Base-by-base conservation (phyloP, 495 filamentous ascomycete species). In the Platismatia glauca region DNA sequence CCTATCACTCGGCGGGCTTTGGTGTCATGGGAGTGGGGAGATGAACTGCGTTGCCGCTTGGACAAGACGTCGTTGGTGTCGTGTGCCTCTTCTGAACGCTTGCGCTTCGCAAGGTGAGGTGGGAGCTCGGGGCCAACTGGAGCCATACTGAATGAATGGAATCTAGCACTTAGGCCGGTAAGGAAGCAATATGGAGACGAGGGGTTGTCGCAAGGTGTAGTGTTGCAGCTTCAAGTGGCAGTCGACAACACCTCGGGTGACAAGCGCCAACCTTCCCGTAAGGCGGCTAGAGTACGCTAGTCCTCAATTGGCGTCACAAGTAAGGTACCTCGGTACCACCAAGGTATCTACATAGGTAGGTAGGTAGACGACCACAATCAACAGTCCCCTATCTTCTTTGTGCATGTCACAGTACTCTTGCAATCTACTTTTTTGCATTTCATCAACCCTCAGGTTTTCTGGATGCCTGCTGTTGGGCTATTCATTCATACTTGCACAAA, bases 1-100 rank as follows among this genome's bases (percentile, higher is more conserved):
- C 81, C 81, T 63, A 79, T 68, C 22, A 81, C 70, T 60, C 78
- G 74, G 67, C 75, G 75, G 64, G 75, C 73, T 68, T 81, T 79
- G 64, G 72, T 66, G 67, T 65, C 22, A 62, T 64, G 68, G 64
- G 71, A 71, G 59, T 64, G 68, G 52, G 69, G 64, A 48, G 60
- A 56, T 52, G 71, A 63, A 55, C 65, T 65, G 71, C 60, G 65
- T 61, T 55, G 53, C 66, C 44, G 71, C 55, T 66, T 67, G 41
- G 43, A 48, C 18, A 60, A 6, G 27, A 37, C 38, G 31, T 27
- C n/a, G 31, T n/a, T 11, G 8, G 50, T 29, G 43, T 66, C 65
- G 50, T 70, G 64, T 31, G 66, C 64, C 65, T 73, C 71, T 18
- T 67, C 67, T 53, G 69, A 63, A 53, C 73, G 70, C 62, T 76